Conservation (phyloP, 2,329 filamentous ascomycete genomes). For the Neofusicoccum cordaticola region DNA sequence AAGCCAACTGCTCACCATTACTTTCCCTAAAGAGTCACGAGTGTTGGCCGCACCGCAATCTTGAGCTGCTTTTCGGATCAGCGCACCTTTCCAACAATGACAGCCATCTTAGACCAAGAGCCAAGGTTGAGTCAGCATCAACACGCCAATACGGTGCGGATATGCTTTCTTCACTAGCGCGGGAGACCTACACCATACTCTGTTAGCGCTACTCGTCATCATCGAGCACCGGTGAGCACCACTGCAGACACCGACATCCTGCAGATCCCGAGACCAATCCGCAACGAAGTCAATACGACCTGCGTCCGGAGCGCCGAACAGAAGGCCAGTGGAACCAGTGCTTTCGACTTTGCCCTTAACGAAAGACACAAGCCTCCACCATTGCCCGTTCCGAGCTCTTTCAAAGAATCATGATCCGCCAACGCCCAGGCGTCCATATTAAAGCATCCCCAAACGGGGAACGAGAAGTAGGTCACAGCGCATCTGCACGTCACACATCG, state of each 20-base stretch:
- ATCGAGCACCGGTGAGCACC: not conserved
- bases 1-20: too few relatives aligned
- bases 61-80: too few relatives aligned
- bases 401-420: not conserved
- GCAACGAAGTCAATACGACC: not conserved
- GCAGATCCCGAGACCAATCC: not conserved
- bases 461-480: not conserved
- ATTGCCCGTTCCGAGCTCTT: too few relatives aligned
- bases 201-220: not conserved
- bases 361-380: too few relatives aligned
- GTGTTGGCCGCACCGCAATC: too few relatives aligned
- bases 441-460: not conserved
- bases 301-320: too few relatives aligned
- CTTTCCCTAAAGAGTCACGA: too few relatives aligned
- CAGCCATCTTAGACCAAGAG: too few relatives aligned
- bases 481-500: constrained; percentile 2
- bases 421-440: not conserved
- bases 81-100: too few relatives aligned
- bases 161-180: not conserved
- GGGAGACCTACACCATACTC: not conserved
- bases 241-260: not conserved
- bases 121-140: not conserved
- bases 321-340: too few relatives aligned
- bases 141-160: not conserved
- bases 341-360: too few relatives aligned